These are phyloP conservation scores for Conidiobolus incongruus DNA, from an alignment of 371 early-diverging fungal genomes.

Conservation along the genomic window DNA sequence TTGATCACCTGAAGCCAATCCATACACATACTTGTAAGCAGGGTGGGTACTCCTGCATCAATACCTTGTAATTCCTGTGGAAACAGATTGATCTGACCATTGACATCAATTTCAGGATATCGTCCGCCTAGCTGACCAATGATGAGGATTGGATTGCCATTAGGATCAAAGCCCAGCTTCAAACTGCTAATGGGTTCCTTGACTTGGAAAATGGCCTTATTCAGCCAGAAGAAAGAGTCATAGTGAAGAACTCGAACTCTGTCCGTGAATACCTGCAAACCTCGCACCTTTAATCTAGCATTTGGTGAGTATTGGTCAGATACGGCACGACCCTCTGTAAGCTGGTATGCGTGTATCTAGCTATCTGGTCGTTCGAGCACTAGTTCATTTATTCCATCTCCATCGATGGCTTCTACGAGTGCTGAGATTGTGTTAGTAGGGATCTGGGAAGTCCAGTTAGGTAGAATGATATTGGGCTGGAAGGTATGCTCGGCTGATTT, in stretches of 20 bases:
- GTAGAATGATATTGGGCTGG: background rate
- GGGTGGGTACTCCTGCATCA: no score
- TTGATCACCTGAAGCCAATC: no score
- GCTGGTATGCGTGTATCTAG: conserved; percentile 41
- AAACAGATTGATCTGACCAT: background rate
- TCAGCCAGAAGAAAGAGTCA: background rate
- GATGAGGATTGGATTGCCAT: background rate
- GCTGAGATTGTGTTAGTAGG: background rate
- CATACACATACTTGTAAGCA: no score
- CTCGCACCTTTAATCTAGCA: no score
- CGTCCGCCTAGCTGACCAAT: background rate
- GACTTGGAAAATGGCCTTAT: background rate
- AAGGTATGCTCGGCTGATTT: background rate
- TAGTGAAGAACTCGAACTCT: background rate
- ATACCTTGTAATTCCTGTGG: no score
- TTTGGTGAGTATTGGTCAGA: background rate
- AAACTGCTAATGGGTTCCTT: background rate
- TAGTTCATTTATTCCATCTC: conserved; percentile 47
- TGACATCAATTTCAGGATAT: background rate
- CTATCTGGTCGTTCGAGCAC: conserved; percentile 61
- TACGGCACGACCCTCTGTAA: conserved; percentile 5
- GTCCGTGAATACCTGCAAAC: no score
- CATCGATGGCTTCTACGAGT: conserved; percentile 15
- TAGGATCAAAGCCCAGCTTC: background rate
- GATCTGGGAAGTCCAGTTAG: background rate